Evolutionary conservation across 495 filamentous ascomycete genomes (phyloP).

Genomic region (Penicillium chermesinum): DNA sequence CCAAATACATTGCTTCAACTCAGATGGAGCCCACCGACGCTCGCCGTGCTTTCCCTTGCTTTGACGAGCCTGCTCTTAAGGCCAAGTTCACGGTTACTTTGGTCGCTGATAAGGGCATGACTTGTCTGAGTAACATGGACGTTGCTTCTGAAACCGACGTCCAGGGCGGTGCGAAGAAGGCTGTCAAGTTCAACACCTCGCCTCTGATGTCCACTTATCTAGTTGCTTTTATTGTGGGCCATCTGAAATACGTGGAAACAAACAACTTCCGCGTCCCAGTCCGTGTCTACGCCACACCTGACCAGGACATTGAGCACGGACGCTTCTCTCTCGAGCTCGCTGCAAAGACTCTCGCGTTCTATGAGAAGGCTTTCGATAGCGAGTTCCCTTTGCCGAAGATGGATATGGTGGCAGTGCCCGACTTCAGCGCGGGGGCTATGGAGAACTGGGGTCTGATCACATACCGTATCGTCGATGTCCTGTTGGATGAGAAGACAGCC

Average conservation of each 20-base stretch:
- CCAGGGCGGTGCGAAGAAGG: slow-evolving; percentile 52
- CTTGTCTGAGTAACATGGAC: slow-evolving; percentile 68
- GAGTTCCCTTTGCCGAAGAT: slow-evolving; percentile 70
- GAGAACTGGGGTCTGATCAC: slow-evolving; percentile 99
- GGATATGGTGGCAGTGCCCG: slow-evolving; percentile 97
- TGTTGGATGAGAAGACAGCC: slow-evolving; percentile 87
- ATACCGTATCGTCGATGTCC: slow-evolving; percentile 85
- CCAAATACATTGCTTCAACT: slow-evolving; percentile 57
- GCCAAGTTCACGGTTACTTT: slow-evolving; percentile 62
- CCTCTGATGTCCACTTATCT: slow-evolving; percentile 68
- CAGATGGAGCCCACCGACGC: slow-evolving; percentile 67
- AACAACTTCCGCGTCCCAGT: slow-evolving; percentile 61
- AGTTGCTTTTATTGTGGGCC: slow-evolving; percentile 62
- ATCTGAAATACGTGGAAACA: slow-evolving; percentile 61
- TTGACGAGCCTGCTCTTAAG: slow-evolving; percentile 67
- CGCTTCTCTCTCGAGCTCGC: slow-evolving; percentile 61
- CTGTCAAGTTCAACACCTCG: slow-evolving; percentile 61
- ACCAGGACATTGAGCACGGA: slow-evolving; percentile 61
- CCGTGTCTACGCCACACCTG: slow-evolving; percentile 58
- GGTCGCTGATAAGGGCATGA: slow-evolving; percentile 56
- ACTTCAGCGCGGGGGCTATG: slow-evolving; percentile 93
- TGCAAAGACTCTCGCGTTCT: slow-evolving; percentile 50
- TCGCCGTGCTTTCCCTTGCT: slow-evolving; percentile 62
- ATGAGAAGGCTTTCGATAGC: slow-evolving; percentile 52
- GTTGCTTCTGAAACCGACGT: slow-evolving; percentile 53